Evolutionary conservation across 2,329 filamentous ascomycete genomes (phyloP).

Genomic region (Pseudogymnoascus sp.): DNA sequence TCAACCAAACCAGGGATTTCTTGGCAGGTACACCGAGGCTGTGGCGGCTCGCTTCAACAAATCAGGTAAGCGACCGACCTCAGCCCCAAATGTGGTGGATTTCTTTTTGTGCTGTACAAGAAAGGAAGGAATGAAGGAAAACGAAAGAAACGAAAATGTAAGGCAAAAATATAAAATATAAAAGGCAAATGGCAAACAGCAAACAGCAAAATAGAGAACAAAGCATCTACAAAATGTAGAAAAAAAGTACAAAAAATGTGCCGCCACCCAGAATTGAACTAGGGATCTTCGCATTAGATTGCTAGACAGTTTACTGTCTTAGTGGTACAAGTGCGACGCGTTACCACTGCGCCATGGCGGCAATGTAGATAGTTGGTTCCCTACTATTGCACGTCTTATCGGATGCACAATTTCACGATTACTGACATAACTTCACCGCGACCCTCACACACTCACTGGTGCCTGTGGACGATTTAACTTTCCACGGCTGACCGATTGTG

Average conservation of each 20-base stretch:
- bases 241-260: neutral
- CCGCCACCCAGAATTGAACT: constrained; percentile 8
- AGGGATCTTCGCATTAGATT: constrained; percentile 9
- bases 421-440: neutral
- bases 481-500: neutral
- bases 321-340: constrained; percentile 10
- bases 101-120: neutral
- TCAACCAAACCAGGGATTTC: neutral
- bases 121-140: neutral
- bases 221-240: too few relatives aligned
- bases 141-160: neutral
- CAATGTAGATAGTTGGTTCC: neutral
- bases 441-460: neutral
- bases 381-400: neutral
- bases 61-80: neutral
- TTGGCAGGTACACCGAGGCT: neutral
- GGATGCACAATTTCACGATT: neutral
- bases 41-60: neutral
- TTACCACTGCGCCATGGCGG: constrained; percentile 9
- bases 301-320: constrained; percentile 9
- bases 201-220: neutral
- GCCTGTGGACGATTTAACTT: neutral
- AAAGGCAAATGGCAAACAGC: neutral
- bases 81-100: neutral
- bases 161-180: neutral